Evolutionary conservation across 108 stramenopile species (phyloP), one percentile per base, ranked within the genome.

Genomic region (Conticribra guillardii): DNA sequence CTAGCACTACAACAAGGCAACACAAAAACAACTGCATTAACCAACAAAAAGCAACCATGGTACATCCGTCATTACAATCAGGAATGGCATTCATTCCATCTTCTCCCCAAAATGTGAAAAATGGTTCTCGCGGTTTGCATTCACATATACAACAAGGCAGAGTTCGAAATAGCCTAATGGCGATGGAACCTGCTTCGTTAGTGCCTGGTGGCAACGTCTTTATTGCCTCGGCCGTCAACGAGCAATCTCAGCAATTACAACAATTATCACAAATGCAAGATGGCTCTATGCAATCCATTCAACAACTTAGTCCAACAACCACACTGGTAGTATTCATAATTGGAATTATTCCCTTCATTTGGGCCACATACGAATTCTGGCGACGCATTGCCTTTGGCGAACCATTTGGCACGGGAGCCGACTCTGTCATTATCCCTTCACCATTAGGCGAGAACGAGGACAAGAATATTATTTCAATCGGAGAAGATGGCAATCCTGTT

Each of bases 331-430:
- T 83, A 11, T 83, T 83, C 58, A 57, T 80, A 15, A 71, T 80
- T 18, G 82, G 82, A 22, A 34, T 76, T 16, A 70, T 83, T n/a
- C 82, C 82, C 1, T 83, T 83, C 37, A 14, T 71, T 7, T 78
- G 89, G 89, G 94, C 94, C 24, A 89, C 94, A 4, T 66, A 80
- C 44, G 91, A 95, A 81, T 95, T 95, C 68, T 95, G 94, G 94
- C 56, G 89, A 61, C 71, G 94, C 23, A 95, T 95, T 51, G 89
- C 89, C 22, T 79, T 92, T 41, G 94, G 94, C 34, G 88, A 73
- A 54, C 37, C 83, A 32, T 95, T 95, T 68, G 94, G 94, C 23
- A 95, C 94, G 11, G 88, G 89, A 8, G 67, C 81, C 5, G 94
- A 92, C 56, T 83, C 83, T 0, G 82, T 95, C 0, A 67, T 88